Conservation (phyloP, 441 rosid species). For the Mallotus repandus region DNA sequence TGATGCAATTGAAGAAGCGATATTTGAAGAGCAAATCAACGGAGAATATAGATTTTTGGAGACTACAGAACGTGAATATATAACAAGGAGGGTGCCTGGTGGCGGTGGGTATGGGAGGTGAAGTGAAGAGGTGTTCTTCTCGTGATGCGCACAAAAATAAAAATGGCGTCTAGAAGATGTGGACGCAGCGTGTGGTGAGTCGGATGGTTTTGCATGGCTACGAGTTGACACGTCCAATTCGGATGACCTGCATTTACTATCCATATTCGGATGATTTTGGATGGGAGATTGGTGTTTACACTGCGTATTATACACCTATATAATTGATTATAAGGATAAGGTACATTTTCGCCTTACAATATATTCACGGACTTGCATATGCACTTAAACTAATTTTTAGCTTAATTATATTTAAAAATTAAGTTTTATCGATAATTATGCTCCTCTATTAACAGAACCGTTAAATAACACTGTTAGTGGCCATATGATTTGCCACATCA, state of each 20-base stretch:
- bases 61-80: background rate
- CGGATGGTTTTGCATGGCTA: background rate
- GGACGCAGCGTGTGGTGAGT: background rate
- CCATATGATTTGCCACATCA: no score
- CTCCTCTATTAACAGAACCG: no score
- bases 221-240: slow-evolving; percentile 2
- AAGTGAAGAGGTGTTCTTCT: background rate
- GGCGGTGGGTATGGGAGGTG: background rate
- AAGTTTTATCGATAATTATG: no score
- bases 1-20: background rate
- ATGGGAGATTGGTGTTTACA: no score
- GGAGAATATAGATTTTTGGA: background rate
- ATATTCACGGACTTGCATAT: no score
- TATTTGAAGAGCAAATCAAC: background rate
- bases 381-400: no score
- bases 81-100: background rate
- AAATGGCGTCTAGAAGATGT: background rate
- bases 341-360: no score
- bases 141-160: slow-evolving; percentile 11
- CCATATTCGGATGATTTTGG: no score
- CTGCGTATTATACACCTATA: no score
- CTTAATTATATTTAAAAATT: no score
- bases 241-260: background rate
- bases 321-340: no score
- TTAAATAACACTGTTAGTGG: no score